Evolutionary conservation across 2,329 filamentous ascomycete genomes (phyloP), one percentile per base, ranked within the genome.

Genomic region (Claviceps sp.): DNA sequence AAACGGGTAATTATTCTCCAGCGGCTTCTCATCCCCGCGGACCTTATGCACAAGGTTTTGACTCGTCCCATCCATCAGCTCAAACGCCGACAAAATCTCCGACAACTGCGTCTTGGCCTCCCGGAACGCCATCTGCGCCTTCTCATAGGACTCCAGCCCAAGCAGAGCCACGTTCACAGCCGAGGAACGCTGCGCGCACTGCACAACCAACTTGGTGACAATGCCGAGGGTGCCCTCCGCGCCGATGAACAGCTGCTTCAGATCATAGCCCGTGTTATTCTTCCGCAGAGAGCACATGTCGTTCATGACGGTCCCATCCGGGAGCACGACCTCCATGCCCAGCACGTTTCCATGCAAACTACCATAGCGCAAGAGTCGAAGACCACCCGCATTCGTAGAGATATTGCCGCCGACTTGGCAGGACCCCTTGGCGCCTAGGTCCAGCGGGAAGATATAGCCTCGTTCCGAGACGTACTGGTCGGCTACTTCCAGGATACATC

Each of bases 261-360:
- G 70, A 66, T 98, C 94, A 69, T 97, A 98, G 30, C 93, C 93
- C 2, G 93, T 98, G 73, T 98, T 98, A 76, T 98, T 97, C 76
- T 98, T 98, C 59, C 93, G 82, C 53, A 98, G 75, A 54, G 80
- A 90, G 59, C 81, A 85, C 37, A 98, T 81, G 61, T 96, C 89
- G 61, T 97, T 83, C 46, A 98, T 77, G 59, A 98, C 79, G 6
- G 89, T 96, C 51, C 93, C 93, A 64, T 98, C 88, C 1, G 93
- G 88, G 42, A 98, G 75, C 8, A 98, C 94, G 19, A 86, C 93
- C 72, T 98, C 91, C 50, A 98, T 76, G 26, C 93, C 93, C 16
- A 98, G 76, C 1, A 97, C 89, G 52, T 78, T 96, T 22, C 93
- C 93, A 69, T 98, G 93, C 57, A 98, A 74, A 67, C 88, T 95